Evolutionary conservation across 1,284 basidiomycete species (phyloP), one percentile per base, ranked within the genome.

Genomic region (Fereydounia khargensis): DNA sequence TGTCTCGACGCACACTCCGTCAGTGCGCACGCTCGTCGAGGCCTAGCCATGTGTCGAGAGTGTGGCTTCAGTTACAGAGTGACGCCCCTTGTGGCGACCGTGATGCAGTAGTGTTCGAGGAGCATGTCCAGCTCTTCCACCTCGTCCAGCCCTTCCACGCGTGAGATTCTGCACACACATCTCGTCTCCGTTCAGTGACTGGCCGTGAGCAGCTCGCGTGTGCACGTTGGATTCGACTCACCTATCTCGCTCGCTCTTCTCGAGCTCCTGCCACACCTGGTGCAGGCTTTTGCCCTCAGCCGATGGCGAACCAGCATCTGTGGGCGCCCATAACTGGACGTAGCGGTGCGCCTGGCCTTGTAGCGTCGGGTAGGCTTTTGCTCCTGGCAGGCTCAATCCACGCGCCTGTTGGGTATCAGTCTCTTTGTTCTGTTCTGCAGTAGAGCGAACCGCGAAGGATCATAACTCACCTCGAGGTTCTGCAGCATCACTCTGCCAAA

Each of bases 111-210:
- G 45, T 74, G 72, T 13, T 42, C 43, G n/a, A 75, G 61, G 8
- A 75, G 57, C 59, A 75, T 66, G 31, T 75, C 70, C 9, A 75
- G 56, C 52, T 75, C 73, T 40, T 75, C 73, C 4, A 75, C 57
- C 35, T 75, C 73, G 37, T 75, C 73, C 21, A 75, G 58, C 3
- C 63, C 65, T 42, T 75, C 70, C 4, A 74, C 34, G 13, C 64
- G 51, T 11, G 67, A 66, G 9, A 71, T 42, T 19, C 54, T 55
- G 25, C 25, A 10, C 14, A 8, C 9, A 34, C 16, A 34, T 35
- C 14, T 2, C n/a, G 24, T 27, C 14, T n/a, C n/a, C n/a, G 17
- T 21, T 4, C 39, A 18, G 20, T 32, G 19, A 30, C 18, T 4
- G 10, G 31, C 22, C 24, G 6, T n/a, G n/a, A n/a, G n/a, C n/a